These are phyloP conservation scores for Comarum palustre DNA, from an alignment of 306 rosid species.

Conservation along the genomic window DNA sequence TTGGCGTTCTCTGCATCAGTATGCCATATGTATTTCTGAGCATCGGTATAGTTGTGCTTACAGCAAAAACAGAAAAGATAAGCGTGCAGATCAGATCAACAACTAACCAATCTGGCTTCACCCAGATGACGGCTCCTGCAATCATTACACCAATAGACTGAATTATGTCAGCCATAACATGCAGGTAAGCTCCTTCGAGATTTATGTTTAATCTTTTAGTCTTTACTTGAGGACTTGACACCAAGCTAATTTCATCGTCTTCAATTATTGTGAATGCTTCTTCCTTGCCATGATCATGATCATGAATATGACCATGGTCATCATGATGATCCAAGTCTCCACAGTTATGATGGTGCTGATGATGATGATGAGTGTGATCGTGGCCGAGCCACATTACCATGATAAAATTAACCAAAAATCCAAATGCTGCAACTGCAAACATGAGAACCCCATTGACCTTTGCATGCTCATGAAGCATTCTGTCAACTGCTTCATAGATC, in stretches of 20 bases:
- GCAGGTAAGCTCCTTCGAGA: conserved; percentile 89
- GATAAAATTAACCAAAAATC: conserved; percentile 61
- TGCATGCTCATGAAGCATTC: conserved; percentile 40
- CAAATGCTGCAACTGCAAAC: conserved; percentile 80
- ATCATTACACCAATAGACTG: conserved; percentile 95
- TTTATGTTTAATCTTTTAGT: conserved; percentile 52
- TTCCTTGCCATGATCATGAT: conserved; percentile 36
- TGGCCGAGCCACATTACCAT: conserved; percentile 93
- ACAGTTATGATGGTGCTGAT: conserved; percentile 3
- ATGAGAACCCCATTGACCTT: conserved; percentile 71
- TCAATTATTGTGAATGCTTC: conserved; percentile 32
- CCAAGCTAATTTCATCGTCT: conserved; percentile 49
- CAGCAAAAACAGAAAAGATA: conserved; percentile 63
- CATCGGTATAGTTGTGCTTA: conserved; percentile 64
- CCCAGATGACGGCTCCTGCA: conserved; percentile 81
- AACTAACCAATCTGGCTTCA: conserved; percentile 61
- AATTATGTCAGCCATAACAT: conserved; percentile 82
- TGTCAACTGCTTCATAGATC: conserved; percentile 66
- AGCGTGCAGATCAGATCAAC: conserved; percentile 78
- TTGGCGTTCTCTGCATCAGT: conserved; percentile 68
- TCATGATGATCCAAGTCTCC: conserved; percentile 16
- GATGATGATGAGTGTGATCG: conserved; percentile 22
- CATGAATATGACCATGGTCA: conserved; percentile 1
- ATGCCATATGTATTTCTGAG: conserved; percentile 58
- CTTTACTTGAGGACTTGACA: conserved; percentile 33